Evolutionary conservation across 2,329 filamentous ascomycete species (phyloP), one percentile per base, ranked within the genome.

Genomic region (Colletotrichum tropicale): DNA sequence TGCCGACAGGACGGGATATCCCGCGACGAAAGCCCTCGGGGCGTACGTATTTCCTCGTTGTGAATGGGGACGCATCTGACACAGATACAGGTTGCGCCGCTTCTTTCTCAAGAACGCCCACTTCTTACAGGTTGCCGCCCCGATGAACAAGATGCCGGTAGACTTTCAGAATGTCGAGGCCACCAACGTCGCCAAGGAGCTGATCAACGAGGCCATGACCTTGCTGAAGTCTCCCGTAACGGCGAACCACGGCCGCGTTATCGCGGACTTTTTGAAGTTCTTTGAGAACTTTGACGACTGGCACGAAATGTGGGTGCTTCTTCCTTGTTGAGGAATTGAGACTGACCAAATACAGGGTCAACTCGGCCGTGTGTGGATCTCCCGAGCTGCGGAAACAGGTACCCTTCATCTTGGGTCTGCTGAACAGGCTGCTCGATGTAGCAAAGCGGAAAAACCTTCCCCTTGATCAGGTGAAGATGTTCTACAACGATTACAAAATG

Each of bases 361-460:
- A 58, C 24, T 8, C 48, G 5, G 65, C 28, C 15, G 30, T 76
- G 13, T 26, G n/a, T 15, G 12, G 16, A 24, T 58, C 67, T 30
- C 48, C 24, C 5, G 21, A 60, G 34, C 65, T 62, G 16, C 60
- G 58, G n/a, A 28, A 16, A 16, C 58, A 69, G 3, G 48, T 8
- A n/a, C 64, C 67, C 15, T 76, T 76, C 15, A 66, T 38, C n/a
- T 52, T 73, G 9, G 70, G 74, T 10, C 21, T 76, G 34, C 65
- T 76, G 28, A 74, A 69, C 28, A 65, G 74, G 55, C 56, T 76
- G 24, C 60, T 76, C 8, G 74, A 74, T 34, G 34, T 69, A 15
- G 24, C 70, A 26, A 65, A 52, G 8, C 71, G 60, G 15, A 28
- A 65, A 3, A 52, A 13, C 6, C 34, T 73, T 3, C 74, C 70